phyloP scores from a whole-genome alignment of 805 yeast species.

The Candida verbasci region DNA sequence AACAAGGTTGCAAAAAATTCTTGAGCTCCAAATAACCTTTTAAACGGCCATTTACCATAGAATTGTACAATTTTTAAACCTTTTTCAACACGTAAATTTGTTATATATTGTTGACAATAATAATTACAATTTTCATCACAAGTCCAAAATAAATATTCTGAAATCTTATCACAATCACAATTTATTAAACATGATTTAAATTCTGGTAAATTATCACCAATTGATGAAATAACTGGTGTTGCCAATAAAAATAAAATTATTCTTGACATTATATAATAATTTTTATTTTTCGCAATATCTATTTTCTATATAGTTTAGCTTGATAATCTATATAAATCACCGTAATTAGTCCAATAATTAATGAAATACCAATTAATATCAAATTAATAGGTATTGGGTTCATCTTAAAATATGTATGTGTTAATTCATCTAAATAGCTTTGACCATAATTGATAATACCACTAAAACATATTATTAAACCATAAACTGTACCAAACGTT shows the following conservation, averaged over 20 bases:
- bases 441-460: slow-evolving; percentile 50
- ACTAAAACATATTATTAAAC: slow-evolving; percentile 50
- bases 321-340: slow-evolving; percentile 33
- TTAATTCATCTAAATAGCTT: slow-evolving; percentile 41
- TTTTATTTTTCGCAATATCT: background rate
- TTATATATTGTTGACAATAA: slow-evolving; percentile 34
- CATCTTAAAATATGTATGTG: slow-evolving; percentile 51
- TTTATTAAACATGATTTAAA: slow-evolving; percentile 7
- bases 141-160: slow-evolving; percentile 25
- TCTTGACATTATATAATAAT: background rate
- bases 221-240: background rate
- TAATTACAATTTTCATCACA: slow-evolving; percentile 35
- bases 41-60: slow-evolving; percentile 43
- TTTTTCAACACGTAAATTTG: slow-evolving; percentile 15
- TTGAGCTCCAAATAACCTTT: slow-evolving; percentile 31
- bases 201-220: slow-evolving; percentile 9
- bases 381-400: slow-evolving; percentile 51
- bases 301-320: slow-evolving; percentile 9
- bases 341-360: slow-evolving; percentile 39
- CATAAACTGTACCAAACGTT: slow-evolving; percentile 57
- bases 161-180: slow-evolving; percentile 4
- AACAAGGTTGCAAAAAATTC: slow-evolving; percentile 33
- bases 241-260: background rate
- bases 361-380: slow-evolving; percentile 34
- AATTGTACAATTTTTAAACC: slow-evolving; percentile 33